These are phyloP conservation scores for Adansonia gregorii DNA, from an alignment of 441 rosid species.

Conservation along the genomic window DNA sequence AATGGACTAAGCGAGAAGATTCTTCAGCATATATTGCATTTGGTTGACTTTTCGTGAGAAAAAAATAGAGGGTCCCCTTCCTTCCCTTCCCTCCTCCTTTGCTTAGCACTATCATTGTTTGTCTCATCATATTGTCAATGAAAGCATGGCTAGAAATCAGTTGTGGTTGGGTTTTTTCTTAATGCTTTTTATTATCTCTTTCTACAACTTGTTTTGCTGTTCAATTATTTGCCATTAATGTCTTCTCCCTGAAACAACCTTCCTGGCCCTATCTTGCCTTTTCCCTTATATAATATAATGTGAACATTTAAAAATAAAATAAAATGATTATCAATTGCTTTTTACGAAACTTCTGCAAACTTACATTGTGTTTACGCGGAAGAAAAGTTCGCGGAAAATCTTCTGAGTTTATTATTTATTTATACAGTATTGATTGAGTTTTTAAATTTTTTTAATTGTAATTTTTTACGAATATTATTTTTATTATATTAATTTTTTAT, in stretches of 20 bases:
- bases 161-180: conserved; percentile 18
- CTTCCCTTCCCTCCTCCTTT: neutral
- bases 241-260: neutral
- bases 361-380: neutral
- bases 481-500: too few species aligned
- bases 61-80: conserved; percentile 21
- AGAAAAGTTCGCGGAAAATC: neutral
- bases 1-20: conserved; percentile 39
- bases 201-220: neutral
- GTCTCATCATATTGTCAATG: neutral
- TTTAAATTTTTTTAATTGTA: too few species aligned
- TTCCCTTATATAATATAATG: neutral
- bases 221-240: neutral
- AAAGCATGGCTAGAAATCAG: conserved; percentile 45
- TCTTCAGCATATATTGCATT: conserved; percentile 32
- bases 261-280: neutral
- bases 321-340: too few species aligned
- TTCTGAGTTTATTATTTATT: too few species aligned
- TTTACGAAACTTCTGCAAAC: neutral
- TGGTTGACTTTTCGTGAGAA: neutral
- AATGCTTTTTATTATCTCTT: neutral
- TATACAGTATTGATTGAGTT: too few species aligned
- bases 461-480: too few species aligned
- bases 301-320: neutral
- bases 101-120: neutral